Conservation (phyloP, 2,329 filamentous ascomycete species). For the Botryotinia globosa region DNA sequence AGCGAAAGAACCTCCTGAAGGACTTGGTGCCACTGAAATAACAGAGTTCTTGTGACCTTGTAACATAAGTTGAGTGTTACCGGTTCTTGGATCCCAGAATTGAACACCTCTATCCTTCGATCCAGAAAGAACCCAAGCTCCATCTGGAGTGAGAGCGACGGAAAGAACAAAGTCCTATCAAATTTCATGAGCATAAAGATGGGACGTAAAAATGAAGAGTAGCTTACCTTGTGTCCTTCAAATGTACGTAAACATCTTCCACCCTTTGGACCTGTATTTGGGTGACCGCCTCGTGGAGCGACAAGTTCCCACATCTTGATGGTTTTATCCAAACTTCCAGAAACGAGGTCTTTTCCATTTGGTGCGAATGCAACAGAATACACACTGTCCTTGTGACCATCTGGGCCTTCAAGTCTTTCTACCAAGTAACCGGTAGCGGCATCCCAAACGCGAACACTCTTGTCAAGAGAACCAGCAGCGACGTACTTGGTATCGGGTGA, state of each 20-base stretch:
- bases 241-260: conserved; percentile 96
- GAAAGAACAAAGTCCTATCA: conserved; percentile 88
- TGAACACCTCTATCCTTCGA: conserved; percentile 97
- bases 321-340: conserved; percentile 92
- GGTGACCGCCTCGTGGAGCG: conserved; percentile 63
- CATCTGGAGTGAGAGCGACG: conserved; percentile 91
- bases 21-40: conserved; percentile 94
- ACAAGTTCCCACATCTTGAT: conserved; percentile 99
- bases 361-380: conserved; percentile 96
- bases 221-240: conserved; percentile 83
- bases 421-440: conserved; percentile 80
- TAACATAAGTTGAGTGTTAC: conserved; percentile 94
- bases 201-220: background rate
- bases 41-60: conserved; percentile 99
- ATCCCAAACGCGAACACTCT: conserved; percentile 98
- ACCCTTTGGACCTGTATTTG: conserved; percentile 68
- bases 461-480: conserved; percentile 91
- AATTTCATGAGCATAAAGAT: conserved; percentile 25
- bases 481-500: conserved; percentile 93
- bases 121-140: conserved; percentile 92
- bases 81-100: conserved; percentile 96
- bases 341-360: conserved; percentile 87
- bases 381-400: conserved; percentile 95
- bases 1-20: conserved; percentile 78
- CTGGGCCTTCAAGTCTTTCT: conserved; percentile 86